Evolutionary conservation across 495 filamentous ascomycete genomes (phyloP).

Genomic region (Aspergillus haitiensis): DNA sequence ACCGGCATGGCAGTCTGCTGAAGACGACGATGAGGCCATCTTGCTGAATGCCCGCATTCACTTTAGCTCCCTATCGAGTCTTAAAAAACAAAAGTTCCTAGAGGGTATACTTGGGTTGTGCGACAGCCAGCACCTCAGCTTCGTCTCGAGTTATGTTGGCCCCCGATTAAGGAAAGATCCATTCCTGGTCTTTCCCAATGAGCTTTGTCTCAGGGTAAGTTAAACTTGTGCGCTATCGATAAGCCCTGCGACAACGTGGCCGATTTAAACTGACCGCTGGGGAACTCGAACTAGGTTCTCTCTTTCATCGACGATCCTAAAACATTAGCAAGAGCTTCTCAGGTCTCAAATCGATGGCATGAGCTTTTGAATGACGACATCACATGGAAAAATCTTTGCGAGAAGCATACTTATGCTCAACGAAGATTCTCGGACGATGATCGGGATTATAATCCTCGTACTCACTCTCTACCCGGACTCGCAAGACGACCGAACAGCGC

Average conservation of each 20-base stretch:
- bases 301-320: constrained; percentile 94
- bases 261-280: constrained; percentile 12
- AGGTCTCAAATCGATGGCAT: constrained; percentile 91
- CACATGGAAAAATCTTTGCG: constrained; percentile 95
- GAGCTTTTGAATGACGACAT: constrained; percentile 92
- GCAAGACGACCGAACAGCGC: constrained; percentile 34
- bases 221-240: background rate
- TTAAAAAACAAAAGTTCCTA: constrained; percentile 63
- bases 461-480: constrained; percentile 25
- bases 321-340: constrained; percentile 85
- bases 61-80: constrained; percentile 55
- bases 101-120: constrained; percentile 87
- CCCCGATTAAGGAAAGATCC: constrained; percentile 94
- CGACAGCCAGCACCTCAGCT: constrained; percentile 90
- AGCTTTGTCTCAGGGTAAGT: constrained; percentile 82
- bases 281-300: constrained; percentile 59
- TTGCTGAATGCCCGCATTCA: constrained; percentile 54
- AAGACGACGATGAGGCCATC: constrained; percentile 58
- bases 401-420: constrained; percentile 78
- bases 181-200: constrained; percentile 83
- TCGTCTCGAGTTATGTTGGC: constrained; percentile 89
- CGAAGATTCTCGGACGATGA: constrained; percentile 59
- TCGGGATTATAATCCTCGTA: constrained; percentile 31
- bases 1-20: constrained; percentile 58
- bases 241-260: background rate